Evolutionary conservation across 805 yeast genomes (phyloP), one percentile per base, ranked within the genome.

Genomic region (Nakazawaea ishiwadae): DNA sequence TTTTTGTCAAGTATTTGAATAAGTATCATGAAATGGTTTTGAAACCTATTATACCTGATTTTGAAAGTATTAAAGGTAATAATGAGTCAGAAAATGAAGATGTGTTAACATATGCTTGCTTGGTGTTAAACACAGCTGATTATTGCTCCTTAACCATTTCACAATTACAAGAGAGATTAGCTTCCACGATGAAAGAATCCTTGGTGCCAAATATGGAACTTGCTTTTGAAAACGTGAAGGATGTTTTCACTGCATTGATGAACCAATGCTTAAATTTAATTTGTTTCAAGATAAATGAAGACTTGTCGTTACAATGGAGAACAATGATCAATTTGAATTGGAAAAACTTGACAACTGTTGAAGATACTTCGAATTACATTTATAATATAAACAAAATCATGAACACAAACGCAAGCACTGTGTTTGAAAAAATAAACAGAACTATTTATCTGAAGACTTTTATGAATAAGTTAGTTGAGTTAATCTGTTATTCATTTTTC

Each of bases 121-220:
- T 87, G 55, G 73, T 89, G 8, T 63, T 91, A 27, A 87, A 88
- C 51, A 91, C 99, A 0, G 88, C 96, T 1, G 96, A 91, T 56
- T 93, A 90, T 58, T 81, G 96, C 45, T 75, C 86, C 14, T 69
- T 77, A 9, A 93, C 96, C 3, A 76, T 82, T 2, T 72, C 71
- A 10, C 97, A 93, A 55, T 63, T 93, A 34, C 88, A 81, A 50
- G 84, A 81, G 19, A 77, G 77, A 50, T 60, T 55, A 66, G 66
- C 35, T 51, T 71, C 59, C 56, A 63, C 60, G 51, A 68, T 58
- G 31, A 58, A 62, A 14, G 53, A 59, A 12, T 58, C 61, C 16
- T 59, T 59, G 38, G 53, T 66, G 10, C 64, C 60, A 16, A 66
- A 64, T 44, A 54, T 79, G n/a, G 57, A 64, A 12, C 54, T 65